Evolutionary conservation across 2,329 filamentous ascomycete species (phyloP).

Genomic region (Magnaporthiopsis poae): DNA sequence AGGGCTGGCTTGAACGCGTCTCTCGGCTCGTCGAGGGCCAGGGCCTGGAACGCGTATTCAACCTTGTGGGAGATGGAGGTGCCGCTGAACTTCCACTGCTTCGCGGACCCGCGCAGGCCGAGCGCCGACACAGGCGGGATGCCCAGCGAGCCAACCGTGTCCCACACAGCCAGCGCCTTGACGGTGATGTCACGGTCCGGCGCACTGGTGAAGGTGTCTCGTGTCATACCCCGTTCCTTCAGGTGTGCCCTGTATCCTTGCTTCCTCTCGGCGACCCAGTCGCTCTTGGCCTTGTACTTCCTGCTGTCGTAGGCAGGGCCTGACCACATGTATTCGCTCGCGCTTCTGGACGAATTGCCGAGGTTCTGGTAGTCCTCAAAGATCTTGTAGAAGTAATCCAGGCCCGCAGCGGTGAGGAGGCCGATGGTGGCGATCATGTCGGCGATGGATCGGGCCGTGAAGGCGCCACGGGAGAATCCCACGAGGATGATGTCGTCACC

Average conservation of each 20-base stretch:
- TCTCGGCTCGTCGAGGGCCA: slow-evolving; percentile 40
- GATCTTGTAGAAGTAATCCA: slow-evolving; percentile 32
- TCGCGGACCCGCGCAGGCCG: slow-evolving; percentile 22
- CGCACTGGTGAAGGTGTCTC: slow-evolving; percentile 21
- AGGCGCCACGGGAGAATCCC: slow-evolving; percentile 31
- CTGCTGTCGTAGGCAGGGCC: slow-evolving; percentile 17
- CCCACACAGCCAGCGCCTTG: slow-evolving; percentile 39
- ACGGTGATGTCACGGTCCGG: slow-evolving; percentile 27
- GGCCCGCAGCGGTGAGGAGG: slow-evolving; percentile 31
- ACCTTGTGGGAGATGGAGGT: slow-evolving; percentile 32
- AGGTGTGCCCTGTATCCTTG: slow-evolving; percentile 27
- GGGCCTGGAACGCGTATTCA: slow-evolving; percentile 39
- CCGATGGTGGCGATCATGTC: slow-evolving; percentile 29
- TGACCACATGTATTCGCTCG: slow-evolving; percentile 16
- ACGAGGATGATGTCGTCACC: slow-evolving; percentile 27
- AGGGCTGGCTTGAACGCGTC: slow-evolving; percentile 30
- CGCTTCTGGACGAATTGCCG: slow-evolving; percentile 15
- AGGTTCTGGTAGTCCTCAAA: slow-evolving; percentile 29
- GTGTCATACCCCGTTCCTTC: slow-evolving; percentile 15
- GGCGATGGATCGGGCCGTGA: slow-evolving; percentile 29
- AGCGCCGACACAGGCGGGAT: slow-evolving; percentile 31
- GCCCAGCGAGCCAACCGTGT: slow-evolving; percentile 37
- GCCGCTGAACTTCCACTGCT: slow-evolving; percentile 26
- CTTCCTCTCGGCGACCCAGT: slow-evolving; percentile 25
- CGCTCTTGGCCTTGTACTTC: slow-evolving; percentile 20